Conservation (phyloP, 2,329 filamentous ascomycete genomes). For the Sphaerostilbella broomeana region DNA sequence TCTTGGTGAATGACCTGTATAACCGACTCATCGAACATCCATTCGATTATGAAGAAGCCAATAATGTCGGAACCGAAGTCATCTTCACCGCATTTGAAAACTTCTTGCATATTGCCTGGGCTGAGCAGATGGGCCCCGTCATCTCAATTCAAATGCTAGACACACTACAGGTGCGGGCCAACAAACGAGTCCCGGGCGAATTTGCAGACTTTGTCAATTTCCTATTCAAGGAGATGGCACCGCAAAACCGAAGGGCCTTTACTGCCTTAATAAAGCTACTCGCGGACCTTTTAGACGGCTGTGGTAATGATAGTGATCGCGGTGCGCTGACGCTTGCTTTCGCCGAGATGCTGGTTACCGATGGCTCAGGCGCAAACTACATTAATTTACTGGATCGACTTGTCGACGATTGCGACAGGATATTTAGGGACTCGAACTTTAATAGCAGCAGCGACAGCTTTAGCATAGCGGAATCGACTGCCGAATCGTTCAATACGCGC, state of each 20-base stretch:
- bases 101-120: slow-evolving; percentile 83
- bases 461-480: slow-evolving; percentile 35
- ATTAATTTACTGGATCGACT: slow-evolving; percentile 84
- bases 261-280: slow-evolving; percentile 78
- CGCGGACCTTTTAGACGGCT: slow-evolving; percentile 81
- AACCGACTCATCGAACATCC: slow-evolving; percentile 81
- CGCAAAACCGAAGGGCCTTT: slow-evolving; percentile 69
- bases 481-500: slow-evolving; percentile 51
- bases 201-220: slow-evolving; percentile 64
- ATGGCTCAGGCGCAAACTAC: slow-evolving; percentile 71
- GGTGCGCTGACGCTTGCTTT: slow-evolving; percentile 85
- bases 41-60: slow-evolving; percentile 65
- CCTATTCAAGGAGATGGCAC: slow-evolving; percentile 59
- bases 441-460: slow-evolving; percentile 37
- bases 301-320: slow-evolving; percentile 83
- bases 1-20: slow-evolving; percentile 82
- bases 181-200: slow-evolving; percentile 63
- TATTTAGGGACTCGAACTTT: slow-evolving; percentile 63
- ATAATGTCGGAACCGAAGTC: slow-evolving; percentile 72
- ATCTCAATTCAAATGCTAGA: slow-evolving; percentile 66
- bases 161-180: slow-evolving; percentile 62
- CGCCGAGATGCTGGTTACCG: slow-evolving; percentile 74
- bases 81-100: slow-evolving; percentile 92
- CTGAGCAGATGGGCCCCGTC: slow-evolving; percentile 78
- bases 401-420: slow-evolving; percentile 79